Evolutionary conservation across 1,284 basidiomycete species (phyloP).

Genomic region (Microbotryum scabiosae): DNA sequence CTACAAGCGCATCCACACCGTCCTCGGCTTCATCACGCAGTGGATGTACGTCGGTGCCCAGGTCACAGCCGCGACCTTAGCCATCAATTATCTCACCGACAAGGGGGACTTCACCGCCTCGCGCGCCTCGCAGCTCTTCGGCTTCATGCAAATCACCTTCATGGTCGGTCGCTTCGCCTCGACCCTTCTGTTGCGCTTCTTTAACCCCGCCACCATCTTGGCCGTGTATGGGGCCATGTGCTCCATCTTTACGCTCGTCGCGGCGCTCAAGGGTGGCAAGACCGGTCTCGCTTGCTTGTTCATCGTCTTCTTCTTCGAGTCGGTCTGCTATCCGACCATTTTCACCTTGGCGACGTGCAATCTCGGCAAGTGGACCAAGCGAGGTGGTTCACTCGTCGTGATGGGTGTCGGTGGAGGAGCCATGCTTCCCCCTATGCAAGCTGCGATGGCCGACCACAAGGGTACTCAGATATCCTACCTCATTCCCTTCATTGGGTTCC

Average conservation of each 20-base stretch:
- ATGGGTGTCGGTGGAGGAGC: slow-evolving; percentile 40
- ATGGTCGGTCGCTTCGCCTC: slow-evolving; percentile 53
- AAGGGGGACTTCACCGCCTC: slow-evolving; percentile 52
- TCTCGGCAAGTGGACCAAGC: slow-evolving; percentile 60
- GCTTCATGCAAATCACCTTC: slow-evolving; percentile 64
- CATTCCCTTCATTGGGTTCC: slow-evolving; percentile 2
- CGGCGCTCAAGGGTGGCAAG: slow-evolving; percentile 50
- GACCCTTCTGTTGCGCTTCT: slow-evolving; percentile 53
- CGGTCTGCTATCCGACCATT: slow-evolving; percentile 38
- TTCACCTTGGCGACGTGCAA: slow-evolving; percentile 63
- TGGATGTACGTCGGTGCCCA: slow-evolving; percentile 51
- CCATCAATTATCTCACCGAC: slow-evolving; percentile 60
- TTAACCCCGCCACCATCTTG: slow-evolving; percentile 59
- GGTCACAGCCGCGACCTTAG: slow-evolving; percentile 62
- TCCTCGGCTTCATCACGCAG: slow-evolving; percentile 65
- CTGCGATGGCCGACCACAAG: slow-evolving; percentile 53
- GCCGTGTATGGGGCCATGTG: slow-evolving; percentile 51
- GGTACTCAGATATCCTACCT: slow-evolving; percentile 49
- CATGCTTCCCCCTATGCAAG: slow-evolving; percentile 65
- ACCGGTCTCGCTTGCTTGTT: slow-evolving; percentile 58
- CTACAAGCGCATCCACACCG: slow-evolving; percentile 60
- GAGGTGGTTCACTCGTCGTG: slow-evolving; percentile 60
- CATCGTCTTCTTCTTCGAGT: slow-evolving; percentile 53
- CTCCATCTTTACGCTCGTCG: slow-evolving; percentile 50
- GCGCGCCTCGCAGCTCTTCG: slow-evolving; percentile 56